Conservation (phyloP, 495 filamentous ascomycete genomes). For the Daldinia vernicosa region DNA sequence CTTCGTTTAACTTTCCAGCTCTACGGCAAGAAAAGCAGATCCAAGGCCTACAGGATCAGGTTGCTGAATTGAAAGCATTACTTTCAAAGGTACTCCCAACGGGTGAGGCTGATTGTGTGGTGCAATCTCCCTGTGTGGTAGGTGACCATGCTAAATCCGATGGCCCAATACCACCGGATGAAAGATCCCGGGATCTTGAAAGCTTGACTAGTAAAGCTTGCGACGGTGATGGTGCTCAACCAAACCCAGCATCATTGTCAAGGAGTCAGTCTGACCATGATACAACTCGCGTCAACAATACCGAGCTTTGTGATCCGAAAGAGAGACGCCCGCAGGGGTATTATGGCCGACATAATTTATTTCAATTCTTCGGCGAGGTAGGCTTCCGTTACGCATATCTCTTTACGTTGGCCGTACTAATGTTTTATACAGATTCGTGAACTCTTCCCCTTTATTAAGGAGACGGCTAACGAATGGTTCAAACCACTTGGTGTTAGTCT, state of each 20-base stretch:
- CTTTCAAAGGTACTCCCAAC: slow-evolving; percentile 5
- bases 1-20: not conserved
- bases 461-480: slow-evolving; percentile 56
- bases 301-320: slow-evolving; percentile 23
- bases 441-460: slow-evolving; percentile 56
- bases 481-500: slow-evolving; percentile 49
- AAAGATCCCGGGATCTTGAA: not conserved
- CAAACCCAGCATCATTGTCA: not conserved
- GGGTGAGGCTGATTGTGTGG: not conserved
- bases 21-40: slow-evolving; percentile 30
- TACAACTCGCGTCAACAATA: not conserved
- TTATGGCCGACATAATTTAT: slow-evolving; percentile 37
- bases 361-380: slow-evolving; percentile 42
- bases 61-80: slow-evolving; percentile 21
- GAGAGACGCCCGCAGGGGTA: slow-evolving; percentile 32
- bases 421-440: slow-evolving; percentile 47
- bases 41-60: slow-evolving; percentile 19
- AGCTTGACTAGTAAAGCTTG: not conserved
- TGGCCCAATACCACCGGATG: not conserved
- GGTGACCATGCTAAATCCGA: not conserved
- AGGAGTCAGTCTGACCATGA: not conserved
- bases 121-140: not conserved
- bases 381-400: not conserved
- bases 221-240: not conserved
- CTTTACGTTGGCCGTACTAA: not conserved